Evolutionary conservation across 345 rosid species (phyloP), one percentile per base, ranked within the genome.

Genomic region (Melaleuca alternifolia): DNA sequence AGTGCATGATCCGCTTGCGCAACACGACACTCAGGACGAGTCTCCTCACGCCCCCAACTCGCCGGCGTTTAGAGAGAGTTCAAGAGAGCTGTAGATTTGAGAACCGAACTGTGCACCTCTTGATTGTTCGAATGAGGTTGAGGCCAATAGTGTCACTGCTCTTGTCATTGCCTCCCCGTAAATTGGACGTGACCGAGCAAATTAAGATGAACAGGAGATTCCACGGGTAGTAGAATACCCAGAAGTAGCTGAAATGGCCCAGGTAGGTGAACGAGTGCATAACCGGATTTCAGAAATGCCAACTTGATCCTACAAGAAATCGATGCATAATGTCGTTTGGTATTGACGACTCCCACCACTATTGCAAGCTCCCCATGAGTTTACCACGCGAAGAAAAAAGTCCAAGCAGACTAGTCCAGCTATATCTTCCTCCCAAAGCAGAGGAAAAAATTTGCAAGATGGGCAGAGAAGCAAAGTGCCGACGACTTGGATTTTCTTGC

Each of bases 11-110:
- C 44, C 41, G 21, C 8, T 65, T 33, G 11, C 79, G 20, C 3
- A 10, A 65, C 79, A 16, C 21, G 6, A 16, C 24, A 33, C 0
- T 33, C 5, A 65, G 23, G 11, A 2, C 2, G 6, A 33, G 46
- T 62, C 76, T 62, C 46, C 23, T 33, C 12, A 10, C 1, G 33
- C 44, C 79, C n/a, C 46, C 79, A 2, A 9, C 24, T 65, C 7
- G 0, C 7, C 1, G 6, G 33, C 2, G 33, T 20, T 65, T 0
- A 2, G 3, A 15, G 79, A 65, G 12, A 9, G 1, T 46, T 4
- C 10, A 23, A 65, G 24, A 15, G 11, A 33, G 79, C 1, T 4
- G 24, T 65, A 16, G 3, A 33, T 65, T 23, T 2, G 3, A 65
- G 21, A 65, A 33, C 33, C 79, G 3, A 33, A 65, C 23, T 65